phyloP scores from a whole-genome alignment of 2,329 filamentous ascomycete species.

The Amauroascus verrucosus region DNA sequence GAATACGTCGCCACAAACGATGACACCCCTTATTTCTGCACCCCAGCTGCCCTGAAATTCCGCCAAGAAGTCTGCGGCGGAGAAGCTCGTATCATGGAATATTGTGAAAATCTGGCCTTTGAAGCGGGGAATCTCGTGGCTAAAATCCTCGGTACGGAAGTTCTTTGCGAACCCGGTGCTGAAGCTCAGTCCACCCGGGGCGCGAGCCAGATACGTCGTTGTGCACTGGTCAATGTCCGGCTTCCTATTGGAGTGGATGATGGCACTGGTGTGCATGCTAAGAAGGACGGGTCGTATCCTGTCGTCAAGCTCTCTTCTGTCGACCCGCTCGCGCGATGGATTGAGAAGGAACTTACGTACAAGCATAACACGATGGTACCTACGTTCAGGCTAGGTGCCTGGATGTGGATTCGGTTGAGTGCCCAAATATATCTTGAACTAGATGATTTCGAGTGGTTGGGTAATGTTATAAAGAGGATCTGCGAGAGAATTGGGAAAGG shows the following conservation, averaged over 20 bases:
- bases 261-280: constrained; percentile 13
- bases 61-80: constrained; percentile 59
- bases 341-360: constrained; percentile 43
- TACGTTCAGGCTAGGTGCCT: constrained; percentile 49
- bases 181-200: constrained; percentile 17
- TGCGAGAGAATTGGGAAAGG: constrained; percentile 31
- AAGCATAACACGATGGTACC: constrained; percentile 65
- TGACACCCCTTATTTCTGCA: constrained; percentile 58
- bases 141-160: constrained; percentile 54
- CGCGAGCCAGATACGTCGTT: constrained; percentile 45
- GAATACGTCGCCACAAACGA: constrained; percentile 70
- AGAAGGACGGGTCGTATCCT: constrained; percentile 9
- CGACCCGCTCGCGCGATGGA: constrained; percentile 46
- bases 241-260: constrained; percentile 50
- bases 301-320: constrained; percentile 34
- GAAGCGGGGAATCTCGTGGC: constrained; percentile 54
- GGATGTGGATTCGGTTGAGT: constrained; percentile 63
- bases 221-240: constrained; percentile 61
- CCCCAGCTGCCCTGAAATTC: constrained; percentile 63
- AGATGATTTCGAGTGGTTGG: constrained; percentile 65
- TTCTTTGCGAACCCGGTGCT: constrained; percentile 48
- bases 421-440: constrained; percentile 77
- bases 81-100: constrained; percentile 57
- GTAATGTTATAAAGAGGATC: constrained; percentile 47
- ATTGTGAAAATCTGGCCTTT: constrained; percentile 53